These are phyloP conservation scores for Penicillium sp. DNA, from an alignment of 2,329 filamentous ascomycete species.

Conservation along the genomic window DNA sequence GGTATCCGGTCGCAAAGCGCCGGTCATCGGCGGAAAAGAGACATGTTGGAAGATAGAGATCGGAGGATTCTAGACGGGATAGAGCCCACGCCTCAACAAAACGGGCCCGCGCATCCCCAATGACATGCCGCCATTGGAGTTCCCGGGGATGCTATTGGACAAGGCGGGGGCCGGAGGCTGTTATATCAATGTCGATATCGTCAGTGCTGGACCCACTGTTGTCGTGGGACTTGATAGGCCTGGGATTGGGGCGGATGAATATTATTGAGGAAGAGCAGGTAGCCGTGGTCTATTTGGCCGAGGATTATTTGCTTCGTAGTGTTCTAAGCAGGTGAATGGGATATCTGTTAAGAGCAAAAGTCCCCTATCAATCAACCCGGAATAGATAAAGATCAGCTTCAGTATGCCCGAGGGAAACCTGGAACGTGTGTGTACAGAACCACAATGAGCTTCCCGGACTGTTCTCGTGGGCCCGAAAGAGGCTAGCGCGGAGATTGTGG, in stretches of 20 bases:
- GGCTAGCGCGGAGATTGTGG: constrained; percentile 9
- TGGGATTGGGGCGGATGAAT: constrained; percentile 16
- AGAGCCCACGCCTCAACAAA: constrained; percentile 7
- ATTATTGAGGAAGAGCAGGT: constrained; percentile 17
- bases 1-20: constrained; percentile 4
- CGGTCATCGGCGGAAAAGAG: constrained; percentile 22
- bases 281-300: constrained; percentile 11
- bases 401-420: constrained; percentile 7
- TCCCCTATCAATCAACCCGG: no score
- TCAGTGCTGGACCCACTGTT: not conserved
- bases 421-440: not conserved
- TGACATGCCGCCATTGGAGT: constrained; percentile 4
- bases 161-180: not conserved
- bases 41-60: not conserved
- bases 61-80: constrained; percentile 14
- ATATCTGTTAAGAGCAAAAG: no score
- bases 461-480: constrained; percentile 18
- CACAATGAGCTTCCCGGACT: constrained; percentile 11
- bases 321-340: no score
- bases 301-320: not conserved
- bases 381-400: no score
- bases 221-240: constrained; percentile 1
- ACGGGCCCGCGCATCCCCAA: constrained; percentile 6
- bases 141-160: constrained; percentile 13
- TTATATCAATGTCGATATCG: not conserved